phyloP scores from a whole-genome alignment of 768 basidiomycete species.

The Hypsizygus marmoreus region DNA sequence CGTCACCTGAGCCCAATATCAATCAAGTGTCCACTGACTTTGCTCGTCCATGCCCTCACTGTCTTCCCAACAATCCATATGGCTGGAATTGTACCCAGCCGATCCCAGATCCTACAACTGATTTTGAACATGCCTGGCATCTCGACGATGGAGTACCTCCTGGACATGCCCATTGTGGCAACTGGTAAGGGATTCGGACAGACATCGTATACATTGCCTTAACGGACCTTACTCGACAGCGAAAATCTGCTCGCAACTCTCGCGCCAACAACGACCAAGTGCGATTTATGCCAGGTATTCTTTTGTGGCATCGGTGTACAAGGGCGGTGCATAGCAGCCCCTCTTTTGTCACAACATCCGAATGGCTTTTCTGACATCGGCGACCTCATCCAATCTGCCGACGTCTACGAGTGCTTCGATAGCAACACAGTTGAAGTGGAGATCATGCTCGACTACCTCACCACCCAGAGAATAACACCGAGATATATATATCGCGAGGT shows the following conservation, averaged over 20 bases:
- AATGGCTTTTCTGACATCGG: conserved; percentile 66
- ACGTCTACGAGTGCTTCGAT: conserved; percentile 81
- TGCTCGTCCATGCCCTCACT: conserved; percentile 82
- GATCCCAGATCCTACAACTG: conserved; percentile 67
- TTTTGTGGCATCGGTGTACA: conserved; percentile 84
- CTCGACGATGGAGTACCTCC: conserved; percentile 78
- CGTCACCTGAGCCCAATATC: conserved; percentile 75
- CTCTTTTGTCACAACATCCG: conserved; percentile 61
- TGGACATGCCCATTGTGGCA: conserved; percentile 80
- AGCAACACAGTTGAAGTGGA: conserved; percentile 81
- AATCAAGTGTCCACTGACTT: conserved; percentile 64
- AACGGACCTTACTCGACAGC: too few relatives aligned
- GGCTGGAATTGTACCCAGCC: conserved; percentile 85
- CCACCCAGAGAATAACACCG: conserved; percentile 60
- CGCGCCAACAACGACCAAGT: conserved; percentile 79
- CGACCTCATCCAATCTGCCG: conserved; percentile 77
- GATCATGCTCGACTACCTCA: conserved; percentile 80
- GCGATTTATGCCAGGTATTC: conserved; percentile 79
- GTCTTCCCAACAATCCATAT: conserved; percentile 64
- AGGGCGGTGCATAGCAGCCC: conserved; percentile 66
- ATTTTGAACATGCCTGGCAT: conserved; percentile 75
- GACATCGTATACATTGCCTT: too few relatives aligned
- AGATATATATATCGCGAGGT: conserved; percentile 80
- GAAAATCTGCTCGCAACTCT: conserved; percentile 73
- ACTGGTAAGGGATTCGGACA: conserved; percentile 63